phyloP scores from a whole-genome alignment of 2,329 filamentous ascomycete genomes.

The Neocatenulostroma microsporum region DNA sequence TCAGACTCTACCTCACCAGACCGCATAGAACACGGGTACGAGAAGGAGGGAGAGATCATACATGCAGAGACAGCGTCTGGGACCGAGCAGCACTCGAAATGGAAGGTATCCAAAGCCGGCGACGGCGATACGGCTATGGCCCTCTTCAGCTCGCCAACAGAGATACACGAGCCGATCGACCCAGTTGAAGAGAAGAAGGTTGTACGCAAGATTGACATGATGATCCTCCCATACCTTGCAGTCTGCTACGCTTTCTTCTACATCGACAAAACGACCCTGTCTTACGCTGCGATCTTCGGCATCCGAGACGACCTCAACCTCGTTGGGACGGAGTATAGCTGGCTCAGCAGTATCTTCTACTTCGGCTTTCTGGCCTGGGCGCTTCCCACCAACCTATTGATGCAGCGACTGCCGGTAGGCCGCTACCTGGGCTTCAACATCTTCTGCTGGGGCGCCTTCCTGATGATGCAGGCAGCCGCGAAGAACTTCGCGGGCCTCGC shows the following conservation, averaged over 20 bases:
- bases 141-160: constrained; percentile 39
- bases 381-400: constrained; percentile 47
- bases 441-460: constrained; percentile 47
- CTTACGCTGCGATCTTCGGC: constrained; percentile 59
- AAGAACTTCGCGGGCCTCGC: constrained; percentile 48
- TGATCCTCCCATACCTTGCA: constrained; percentile 47
- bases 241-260: constrained; percentile 33
- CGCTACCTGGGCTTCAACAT: constrained; percentile 47
- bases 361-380: constrained; percentile 45
- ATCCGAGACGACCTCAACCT: constrained; percentile 52
- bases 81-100: constrained; percentile 12
- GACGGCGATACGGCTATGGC: constrained; percentile 43
- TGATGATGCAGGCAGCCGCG: constrained; percentile 29
- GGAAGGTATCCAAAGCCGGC: constrained; percentile 22
- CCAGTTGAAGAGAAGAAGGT: constrained; percentile 41
- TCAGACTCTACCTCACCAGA: constrained; percentile 8
- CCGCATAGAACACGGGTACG: constrained; percentile 3
- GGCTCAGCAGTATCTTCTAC: constrained; percentile 41
- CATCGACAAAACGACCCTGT: constrained; percentile 47
- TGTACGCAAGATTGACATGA: constrained; percentile 50
- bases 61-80: constrained; percentile 11
- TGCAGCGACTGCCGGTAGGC: constrained; percentile 47
- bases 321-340: constrained; percentile 52
- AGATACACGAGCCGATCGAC: constrained; percentile 40
- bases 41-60: constrained; percentile 8